These are phyloP conservation scores for Asterophora lycoperdoides DNA, from an alignment of 768 basidiomycete genomes.

Conservation along the genomic window DNA sequence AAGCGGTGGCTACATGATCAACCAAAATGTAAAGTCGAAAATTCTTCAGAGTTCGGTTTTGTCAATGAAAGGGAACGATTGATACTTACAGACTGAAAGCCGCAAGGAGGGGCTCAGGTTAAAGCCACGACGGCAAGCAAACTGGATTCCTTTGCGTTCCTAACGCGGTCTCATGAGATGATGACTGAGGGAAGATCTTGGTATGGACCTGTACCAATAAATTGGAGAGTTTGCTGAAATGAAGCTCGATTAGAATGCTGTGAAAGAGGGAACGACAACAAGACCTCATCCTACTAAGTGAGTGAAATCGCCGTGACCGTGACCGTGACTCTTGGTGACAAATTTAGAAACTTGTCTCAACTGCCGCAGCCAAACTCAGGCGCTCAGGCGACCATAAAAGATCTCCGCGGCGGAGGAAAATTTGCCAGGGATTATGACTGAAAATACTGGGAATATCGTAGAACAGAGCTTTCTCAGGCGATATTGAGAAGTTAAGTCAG, in stretches of 20 bases:
- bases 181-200: neutral
- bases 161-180: neutral
- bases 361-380: no score
- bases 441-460: no score
- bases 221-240: neutral
- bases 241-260: neutral
- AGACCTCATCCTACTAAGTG: constrained; percentile 15
- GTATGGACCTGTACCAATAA: neutral
- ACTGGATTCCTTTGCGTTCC: neutral
- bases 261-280: constrained; percentile 16
- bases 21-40: neutral
- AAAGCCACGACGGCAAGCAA: constrained; percentile 6
- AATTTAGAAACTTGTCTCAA: constrained; percentile 10
- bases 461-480: no score
- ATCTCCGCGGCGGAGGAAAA: no score
- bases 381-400: no score
- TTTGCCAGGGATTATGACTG: no score
- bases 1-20: neutral
- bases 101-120: neutral
- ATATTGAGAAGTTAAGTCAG: no score
- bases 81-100: constrained; percentile 4
- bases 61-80: neutral
- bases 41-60: neutral
- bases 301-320: constrained; percentile 17
- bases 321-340: constrained; percentile 14